Conservation (phyloP, 495 filamentous ascomycete species). For the Penicillium pulvis region DNA sequence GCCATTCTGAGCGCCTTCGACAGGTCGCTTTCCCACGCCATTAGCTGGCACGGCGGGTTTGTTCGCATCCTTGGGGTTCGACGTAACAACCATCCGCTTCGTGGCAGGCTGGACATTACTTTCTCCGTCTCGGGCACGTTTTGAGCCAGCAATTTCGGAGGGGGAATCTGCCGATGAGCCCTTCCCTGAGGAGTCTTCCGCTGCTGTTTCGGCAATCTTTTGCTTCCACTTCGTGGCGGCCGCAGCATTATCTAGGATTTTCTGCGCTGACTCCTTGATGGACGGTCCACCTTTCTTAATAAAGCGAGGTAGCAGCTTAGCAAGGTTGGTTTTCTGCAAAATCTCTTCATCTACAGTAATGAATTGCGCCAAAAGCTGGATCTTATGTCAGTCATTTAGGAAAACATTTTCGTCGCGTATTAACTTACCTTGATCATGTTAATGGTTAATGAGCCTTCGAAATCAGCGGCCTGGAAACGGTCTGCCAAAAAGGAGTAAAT, state of each 20-base stretch:
- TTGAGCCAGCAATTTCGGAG: constrained; percentile 43
- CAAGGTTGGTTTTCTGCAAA: constrained; percentile 67
- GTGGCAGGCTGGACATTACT: constrained; percentile 37
- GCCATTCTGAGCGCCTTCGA: constrained; percentile 28
- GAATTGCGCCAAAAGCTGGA: constrained; percentile 63
- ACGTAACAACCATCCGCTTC: constrained; percentile 42
- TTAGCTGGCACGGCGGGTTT: constrained; percentile 30
- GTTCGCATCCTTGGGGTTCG: constrained; percentile 28
- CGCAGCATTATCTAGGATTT: constrained; percentile 58
- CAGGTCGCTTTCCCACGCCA: constrained; percentile 26
- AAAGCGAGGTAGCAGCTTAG: constrained; percentile 62
- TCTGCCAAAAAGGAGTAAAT: constrained; percentile 67
- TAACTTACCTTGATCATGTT: constrained; percentile 60
- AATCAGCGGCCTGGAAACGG: constrained; percentile 66
- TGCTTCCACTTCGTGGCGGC: constrained; percentile 53
- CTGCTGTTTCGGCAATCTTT: constrained; percentile 38
- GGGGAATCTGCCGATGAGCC: constrained; percentile 23
- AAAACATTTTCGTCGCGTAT: neutral
- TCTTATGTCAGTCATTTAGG: constrained; percentile 3
- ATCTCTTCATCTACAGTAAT: constrained; percentile 63
- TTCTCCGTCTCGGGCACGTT: constrained; percentile 50
- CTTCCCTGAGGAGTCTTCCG: constrained; percentile 37
- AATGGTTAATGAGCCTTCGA: constrained; percentile 61
- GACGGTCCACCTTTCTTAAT: constrained; percentile 66
- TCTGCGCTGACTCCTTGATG: constrained; percentile 58